Evolutionary conservation across 1,284 basidiomycete genomes (phyloP), one percentile per base, ranked within the genome.

Genomic region (Leccinum pseudoinsigne): DNA sequence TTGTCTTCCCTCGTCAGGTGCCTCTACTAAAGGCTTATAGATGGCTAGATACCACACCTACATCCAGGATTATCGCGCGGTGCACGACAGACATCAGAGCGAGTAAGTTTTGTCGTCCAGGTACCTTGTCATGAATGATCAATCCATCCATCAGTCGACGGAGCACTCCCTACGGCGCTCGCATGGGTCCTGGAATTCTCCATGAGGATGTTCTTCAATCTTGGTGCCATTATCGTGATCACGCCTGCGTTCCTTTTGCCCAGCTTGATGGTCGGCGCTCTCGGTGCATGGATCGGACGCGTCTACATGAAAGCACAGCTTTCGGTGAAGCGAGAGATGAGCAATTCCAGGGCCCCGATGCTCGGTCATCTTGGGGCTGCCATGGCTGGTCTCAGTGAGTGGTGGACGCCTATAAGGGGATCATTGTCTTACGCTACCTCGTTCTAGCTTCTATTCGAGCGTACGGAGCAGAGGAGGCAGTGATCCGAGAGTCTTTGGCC

Each of bases 331-430:
- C 71, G 74, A 8, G 79, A 81, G 65, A 79, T 79, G 80, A 79
- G 78, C 54, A 83, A 83, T 62, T 77, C 80, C 55, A 76, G 73
- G 42, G 67, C 74, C 0, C 82, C 82, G 0, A 72, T 84, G 18
- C 77, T 82, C 68, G 79, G 78, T 34, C 79, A 80, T 63, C 78
- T 84, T 62, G 76, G 78, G 7, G 57, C 57, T 23, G 57, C 57
- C 18, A 51, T 58, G 45, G 68, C 74, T 14, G 91, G 92, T 31
- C 78, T 93, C 40, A 78, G 86, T 89, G 66, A 75, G 42, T 58
- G 86, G 82, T 68, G 77, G 79, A 10, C 8, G 2, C 9, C 0
- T 38, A 6, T 23, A 10, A 0, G 4, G 1, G 11, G 34, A 31
- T 16, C 14, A 6, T 12, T 3, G 11, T 18, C 34, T 53, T 26